Base-by-base conservation (phyloP, 2,329 filamentous ascomycete genomes). In the Pyricularia sp. region DNA sequence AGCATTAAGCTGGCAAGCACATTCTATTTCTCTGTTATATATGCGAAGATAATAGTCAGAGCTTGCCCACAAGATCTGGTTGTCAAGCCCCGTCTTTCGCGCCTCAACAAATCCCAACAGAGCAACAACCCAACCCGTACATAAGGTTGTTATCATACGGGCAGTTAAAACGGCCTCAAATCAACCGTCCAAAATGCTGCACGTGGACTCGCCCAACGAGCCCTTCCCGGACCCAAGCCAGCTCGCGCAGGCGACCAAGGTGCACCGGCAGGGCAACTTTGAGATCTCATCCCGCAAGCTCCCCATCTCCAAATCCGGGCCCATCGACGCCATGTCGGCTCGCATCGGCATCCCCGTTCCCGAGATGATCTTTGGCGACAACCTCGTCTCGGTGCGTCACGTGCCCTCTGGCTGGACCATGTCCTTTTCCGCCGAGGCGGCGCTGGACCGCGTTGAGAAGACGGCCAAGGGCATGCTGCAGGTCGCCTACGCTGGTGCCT, bases 341-440 rank as follows among this genome's bases (percentile, higher is more conserved):
- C 85, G 84, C 68, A 82, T 99, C 64, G 87, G 88, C 33, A 97
- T 99, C 73, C 87, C 93, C 22, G 86, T 93, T 55, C 94, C 94
- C 9, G 94, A 99, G 79, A 99, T 99, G 94, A 99, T 99, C 69
- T 99, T 99, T 73, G 94, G 94, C 67, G 93, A 99, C 79, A 99
- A 99, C 75, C 79, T 89, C 66, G 87, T 96, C 55, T 78, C 84
- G 7, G 82, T 99, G 66, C 81, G 86, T 64, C 91, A 97, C 77
- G 67, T 78, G n/a, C 81, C 83, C 24, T 86, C 83, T n/a, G 85
- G 86, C 60, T 99, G 92, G 91, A 79, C 80, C 60, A 80, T 97
- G 68, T 78, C 82, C 64, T 99, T 97, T 80, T 88, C 88, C 73
- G 89, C 94, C 26, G 89, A 87, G 70, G 91, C 93, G 73, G 94